Conservation (phyloP, 768 basidiomycete species). For the Amanita pallidorosea region DNA sequence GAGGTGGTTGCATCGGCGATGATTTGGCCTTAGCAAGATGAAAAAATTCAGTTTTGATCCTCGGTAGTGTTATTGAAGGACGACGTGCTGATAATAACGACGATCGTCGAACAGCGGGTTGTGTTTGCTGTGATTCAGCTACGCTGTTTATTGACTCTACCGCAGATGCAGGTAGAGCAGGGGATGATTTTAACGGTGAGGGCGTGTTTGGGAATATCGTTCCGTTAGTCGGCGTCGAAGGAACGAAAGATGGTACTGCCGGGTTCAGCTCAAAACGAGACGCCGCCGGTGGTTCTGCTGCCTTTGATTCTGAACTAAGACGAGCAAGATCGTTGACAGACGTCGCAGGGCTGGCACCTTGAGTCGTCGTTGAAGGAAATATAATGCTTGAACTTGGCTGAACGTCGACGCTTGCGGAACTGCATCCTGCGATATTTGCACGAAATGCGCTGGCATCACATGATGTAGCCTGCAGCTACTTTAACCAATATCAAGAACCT, state of each 20-base stretch:
- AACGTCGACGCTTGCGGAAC: neutral
- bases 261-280: neutral
- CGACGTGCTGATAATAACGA: neutral
- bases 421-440: neutral
- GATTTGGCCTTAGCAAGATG: constrained; percentile 9
- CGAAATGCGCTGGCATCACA: neutral
- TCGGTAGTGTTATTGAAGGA: constrained; percentile 12
- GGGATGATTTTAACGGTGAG: constrained; percentile 10
- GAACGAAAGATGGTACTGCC: constrained; percentile 2
- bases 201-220: constrained; percentile 1
- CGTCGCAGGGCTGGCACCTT: neutral
- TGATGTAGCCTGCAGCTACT: neutral
- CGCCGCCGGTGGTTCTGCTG: neutral
- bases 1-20: constrained; percentile 27
- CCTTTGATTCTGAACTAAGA: neutral
- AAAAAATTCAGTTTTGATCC: constrained; percentile 13
- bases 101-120: neutral
- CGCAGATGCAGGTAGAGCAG: constrained; percentile 7
- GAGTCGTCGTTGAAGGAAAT: neutral
- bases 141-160: neutral
- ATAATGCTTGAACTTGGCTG: neutral
- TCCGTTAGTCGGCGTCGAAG: constrained; percentile 6
- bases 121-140: neutral
- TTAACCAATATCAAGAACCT: neutral
- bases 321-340: neutral